Evolutionary conservation across 179 eudicot genomes (phyloP).

Genomic region (Spinacia oleracea): DNA sequence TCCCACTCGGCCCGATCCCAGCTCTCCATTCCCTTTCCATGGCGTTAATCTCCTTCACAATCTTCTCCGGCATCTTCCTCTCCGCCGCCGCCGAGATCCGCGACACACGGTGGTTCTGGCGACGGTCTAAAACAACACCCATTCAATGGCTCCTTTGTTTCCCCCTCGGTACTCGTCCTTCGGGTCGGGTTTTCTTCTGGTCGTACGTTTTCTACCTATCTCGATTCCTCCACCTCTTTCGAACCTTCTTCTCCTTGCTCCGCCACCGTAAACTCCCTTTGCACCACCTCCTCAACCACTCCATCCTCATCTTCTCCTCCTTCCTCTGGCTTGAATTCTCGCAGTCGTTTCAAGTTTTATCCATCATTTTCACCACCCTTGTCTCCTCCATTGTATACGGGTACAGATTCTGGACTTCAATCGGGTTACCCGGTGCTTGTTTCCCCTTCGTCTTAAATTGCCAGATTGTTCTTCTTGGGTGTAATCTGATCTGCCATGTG

Average conservation of each 20-base stretch:
- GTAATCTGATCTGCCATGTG: conserved; percentile 63
- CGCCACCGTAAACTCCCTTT: conserved; percentile 39
- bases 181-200: conserved; percentile 96
- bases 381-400: conserved; percentile 65
- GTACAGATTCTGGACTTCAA: conserved; percentile 78
- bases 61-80: conserved; percentile 67
- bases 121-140: conserved; percentile 62
- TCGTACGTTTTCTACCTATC: conserved; percentile 75
- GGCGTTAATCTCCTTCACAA: conserved; percentile 64
- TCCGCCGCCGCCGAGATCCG: conserved; percentile 82
- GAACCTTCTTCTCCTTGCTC: conserved; percentile 51
- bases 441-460: conserved; percentile 72
- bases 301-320: conserved; percentile 57
- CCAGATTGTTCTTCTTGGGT: conserved; percentile 55
- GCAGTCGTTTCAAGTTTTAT: conserved; percentile 76
- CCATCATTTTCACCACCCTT: conserved; percentile 58
- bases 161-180: conserved; percentile 77
- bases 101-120: conserved; percentile 77
- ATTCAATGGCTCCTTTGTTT: conserved; percentile 82
- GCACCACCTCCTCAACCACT: conserved; percentile 60
- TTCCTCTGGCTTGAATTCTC: conserved; percentile 90
- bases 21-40: conserved; percentile 70
- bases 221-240: conserved; percentile 59
- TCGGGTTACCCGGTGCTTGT: conserved; percentile 71
- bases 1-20: conserved; percentile 77